Percentiles rank a stretch among this genome's conserved stretches.
Evolutionary conservation across 768 basidiomycete species (phyloP).

Genomic region (Polyporus arcularius): DNA sequence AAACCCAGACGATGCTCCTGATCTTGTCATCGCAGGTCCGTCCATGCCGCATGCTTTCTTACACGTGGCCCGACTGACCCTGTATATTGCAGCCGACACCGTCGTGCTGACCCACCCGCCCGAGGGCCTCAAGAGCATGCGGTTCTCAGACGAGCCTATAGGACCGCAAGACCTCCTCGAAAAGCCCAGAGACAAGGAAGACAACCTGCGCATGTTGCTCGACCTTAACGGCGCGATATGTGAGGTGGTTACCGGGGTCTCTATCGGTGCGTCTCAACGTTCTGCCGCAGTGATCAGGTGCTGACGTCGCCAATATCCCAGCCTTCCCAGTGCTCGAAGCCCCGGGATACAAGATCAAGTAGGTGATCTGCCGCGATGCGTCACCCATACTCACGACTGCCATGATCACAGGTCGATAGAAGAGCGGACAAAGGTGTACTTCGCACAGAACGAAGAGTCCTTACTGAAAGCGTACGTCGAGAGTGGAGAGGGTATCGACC

Average conservation of each 20-base stretch:
- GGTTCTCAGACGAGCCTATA: conserved; percentile 51
- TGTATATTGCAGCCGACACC: conserved; percentile 72
- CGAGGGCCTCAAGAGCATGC: conserved; percentile 56
- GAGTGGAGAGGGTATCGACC: conserved; percentile 80
- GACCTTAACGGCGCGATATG: conserved; percentile 86
- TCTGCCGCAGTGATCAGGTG: not conserved
- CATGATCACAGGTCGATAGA: conserved; percentile 65
- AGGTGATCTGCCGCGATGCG: conserved; percentile 8
- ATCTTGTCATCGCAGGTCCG: conserved; percentile 77
- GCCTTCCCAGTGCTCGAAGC: conserved; percentile 75
- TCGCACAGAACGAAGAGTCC: conserved; percentile 59
- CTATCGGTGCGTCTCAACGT: conserved; percentile 53
- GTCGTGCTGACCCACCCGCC: conserved; percentile 84
- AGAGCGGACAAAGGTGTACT: conserved; percentile 79
- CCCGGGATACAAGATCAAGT: conserved; percentile 78
- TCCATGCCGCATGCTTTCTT: not conserved
- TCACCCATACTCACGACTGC: not conserved
- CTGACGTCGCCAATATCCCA: conserved; percentile 25
- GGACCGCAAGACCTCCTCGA: conserved; percentile 78
- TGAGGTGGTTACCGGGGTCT: conserved; percentile 91
- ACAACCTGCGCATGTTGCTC: conserved; percentile 85
- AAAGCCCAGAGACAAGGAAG: conserved; percentile 78
- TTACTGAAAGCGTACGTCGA: conserved; percentile 80
- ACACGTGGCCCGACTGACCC: not conserved
- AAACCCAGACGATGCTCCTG: conserved; percentile 69